These are phyloP conservation scores for Vanrija sp. DNA, from an alignment of 1,284 basidiomycete species.

Conservation along the genomic window DNA sequence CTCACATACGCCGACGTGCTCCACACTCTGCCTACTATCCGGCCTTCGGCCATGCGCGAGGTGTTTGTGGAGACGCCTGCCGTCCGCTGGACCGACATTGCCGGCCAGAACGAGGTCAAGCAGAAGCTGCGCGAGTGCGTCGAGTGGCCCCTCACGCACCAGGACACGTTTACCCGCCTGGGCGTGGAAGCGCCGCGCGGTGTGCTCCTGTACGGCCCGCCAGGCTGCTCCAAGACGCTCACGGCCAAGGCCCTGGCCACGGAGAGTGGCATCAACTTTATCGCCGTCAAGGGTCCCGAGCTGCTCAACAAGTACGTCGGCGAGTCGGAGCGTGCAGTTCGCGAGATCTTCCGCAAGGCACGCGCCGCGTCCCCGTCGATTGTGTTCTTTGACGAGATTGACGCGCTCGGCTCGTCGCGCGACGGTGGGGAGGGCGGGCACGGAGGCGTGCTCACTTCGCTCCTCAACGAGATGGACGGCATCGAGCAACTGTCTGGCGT, in stretches of 20 bases:
- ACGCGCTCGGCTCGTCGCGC: constrained; percentile 81
- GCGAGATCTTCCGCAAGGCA: constrained; percentile 94
- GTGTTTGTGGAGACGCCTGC: constrained; percentile 82
- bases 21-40: constrained; percentile 68
- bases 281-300: constrained; percentile 98
- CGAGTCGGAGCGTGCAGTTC: constrained; percentile 89
- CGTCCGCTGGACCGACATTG: constrained; percentile 82
- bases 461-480: constrained; percentile 98
- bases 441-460: constrained; percentile 81
- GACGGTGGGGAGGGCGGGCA: constrained; percentile 60
- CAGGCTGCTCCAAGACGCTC: constrained; percentile 95
- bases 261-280: constrained; percentile 93
- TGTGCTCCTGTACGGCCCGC: constrained; percentile 90
- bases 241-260: constrained; percentile 90
- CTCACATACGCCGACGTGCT: constrained; percentile 66
- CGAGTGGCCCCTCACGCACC: constrained; percentile 90
- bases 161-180: constrained; percentile 76
- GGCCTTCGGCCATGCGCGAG: constrained; percentile 91
- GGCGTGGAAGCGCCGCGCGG: constrained; percentile 88
- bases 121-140: constrained; percentile 80
- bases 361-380: constrained; percentile 90
- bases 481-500: constrained; percentile 90
- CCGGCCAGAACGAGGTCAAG: constrained; percentile 75
- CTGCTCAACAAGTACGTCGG: constrained; percentile 95
- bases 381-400: constrained; percentile 97